These are phyloP conservation scores for Triticum aestivum DNA, from an alignment of 176 grass and related monocot genomes.

Conservation along the genomic window IWGSC_CS_RefSeq_v2.1 NC_057799.1:49158964-49159463, in stretches of 20 bases:
- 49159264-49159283: conserved; percentile 41
- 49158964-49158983: neutral
- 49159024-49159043: conserved; percentile 52
- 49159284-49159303: neutral
- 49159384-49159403: conserved; percentile 49
- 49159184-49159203: neutral
- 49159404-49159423: conserved; percentile 39
- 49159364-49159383: conserved; percentile 42
- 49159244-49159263: conserved; percentile 54
- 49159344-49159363: neutral
- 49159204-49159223: neutral
- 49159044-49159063: conserved; percentile 56
- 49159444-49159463: neutral
- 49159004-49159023: too few species aligned
- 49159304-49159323: neutral
- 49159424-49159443: conserved; percentile 37
- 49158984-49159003: neutral
- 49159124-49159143: neutral
- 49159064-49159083: conserved; percentile 49
- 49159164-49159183: neutral
- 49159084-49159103: conserved; percentile 38
- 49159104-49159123: neutral
- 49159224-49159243: conserved; percentile 29
- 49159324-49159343: neutral
- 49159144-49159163: neutral